Evolutionary conservation across 2,329 filamentous ascomycete genomes (phyloP), one percentile per base, ranked within the genome.

Genomic region (Alternaria hordeiaustralica): DNA sequence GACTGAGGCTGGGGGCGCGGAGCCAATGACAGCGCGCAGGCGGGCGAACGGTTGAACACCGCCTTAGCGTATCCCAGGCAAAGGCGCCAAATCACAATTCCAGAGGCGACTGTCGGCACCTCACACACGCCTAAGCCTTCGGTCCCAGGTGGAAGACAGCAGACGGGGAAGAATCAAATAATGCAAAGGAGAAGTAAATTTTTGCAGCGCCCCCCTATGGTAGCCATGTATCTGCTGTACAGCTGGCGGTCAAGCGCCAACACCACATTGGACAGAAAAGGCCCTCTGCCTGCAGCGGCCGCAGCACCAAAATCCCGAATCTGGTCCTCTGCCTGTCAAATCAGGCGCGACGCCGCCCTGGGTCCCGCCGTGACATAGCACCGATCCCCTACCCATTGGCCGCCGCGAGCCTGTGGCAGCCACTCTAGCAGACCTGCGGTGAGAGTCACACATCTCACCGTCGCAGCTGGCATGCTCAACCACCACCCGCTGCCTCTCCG

Each of bases 211-310:
- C 36, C 62, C 62, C 59, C 28, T 67, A 63, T 69, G 53, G 63
- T 68, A 63, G 55, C 36, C 46, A 54, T 55, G 57, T 61, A 61
- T 55, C 55, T 60, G 36, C n/a, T 41, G 15, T n/a, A 51, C 47
- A 58, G 68, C 64, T 75, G 72, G 74, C 74, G 74, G 74, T 77
- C 74, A 75, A 69, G 66, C 60, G 60, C 47, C 30, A 59, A 43
- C 43, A 28, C 46, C 28, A 50, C 60, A 62, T 62, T 62, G 60
- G 60, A 55, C 59, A 26, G 23, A 26, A 61, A 53, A 61, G 55
- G 20, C 54, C 49, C 46, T 56, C 36, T 60, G 58, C 68, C 65
- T 73, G 71, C 71, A 71, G 53, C 61, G 55, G 57, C 56, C 60
- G 61, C 70, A 69, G 63, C 70, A 65, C 45, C 56, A 66, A 47